Base-by-base conservation (phyloP, 2,329 filamentous ascomycete genomes). In the Paraconiothyrium sp. region DNA sequence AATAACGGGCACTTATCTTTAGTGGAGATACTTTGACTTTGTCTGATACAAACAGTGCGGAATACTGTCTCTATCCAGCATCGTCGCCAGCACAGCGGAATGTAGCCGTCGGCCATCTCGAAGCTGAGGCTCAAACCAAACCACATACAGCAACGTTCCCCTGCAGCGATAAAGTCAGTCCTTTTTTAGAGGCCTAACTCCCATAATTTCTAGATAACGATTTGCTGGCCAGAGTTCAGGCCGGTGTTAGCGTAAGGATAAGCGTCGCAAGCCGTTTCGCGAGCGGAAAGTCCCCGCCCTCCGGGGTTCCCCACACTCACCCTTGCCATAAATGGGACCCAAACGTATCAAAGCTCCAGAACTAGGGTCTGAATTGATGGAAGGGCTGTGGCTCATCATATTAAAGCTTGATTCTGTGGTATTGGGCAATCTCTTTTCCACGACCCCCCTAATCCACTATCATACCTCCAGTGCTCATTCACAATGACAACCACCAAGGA, bases 261-360 rank as follows among this genome's bases (percentile, higher is more conserved):
- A 22, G 47, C 47, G 11, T 34, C 20, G 13, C 30, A 30, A 30
- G 13, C 13, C 9, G 22, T 30, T 32, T 48, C 27, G 24, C 13
- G 46, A 13, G 47, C 27, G 47, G 47, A 50, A 50, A 50, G 27
- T 50, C 4, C 47, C 47, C 27, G 47, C 47, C 4, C 47, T 35
- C 47, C 8, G 6, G 27, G 47, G 27, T 50, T 50, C 47, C 47
- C 47, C 47, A 50, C 27, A 35, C 20, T 48, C 27, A 50, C 27
- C 47, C 47, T 50, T 34, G 27, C 22, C 47, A 3, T 30, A 20
- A 20, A 22, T 30, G n/a, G 47, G 16, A 35, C 20, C 13, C 14
- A 35, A 13, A 27, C 47, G 35, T 50, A 50, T 50, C 47, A 48
- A 50, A 20, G 47, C 30, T 50, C 8, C 30, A 35, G 11, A 20